A percentile compares a stretch with the other conserved stretches of the same genome.
Evolutionary conservation across 73 alveolate species (phyloP).

Genomic region (Paramecium sexaurelia): DNA sequence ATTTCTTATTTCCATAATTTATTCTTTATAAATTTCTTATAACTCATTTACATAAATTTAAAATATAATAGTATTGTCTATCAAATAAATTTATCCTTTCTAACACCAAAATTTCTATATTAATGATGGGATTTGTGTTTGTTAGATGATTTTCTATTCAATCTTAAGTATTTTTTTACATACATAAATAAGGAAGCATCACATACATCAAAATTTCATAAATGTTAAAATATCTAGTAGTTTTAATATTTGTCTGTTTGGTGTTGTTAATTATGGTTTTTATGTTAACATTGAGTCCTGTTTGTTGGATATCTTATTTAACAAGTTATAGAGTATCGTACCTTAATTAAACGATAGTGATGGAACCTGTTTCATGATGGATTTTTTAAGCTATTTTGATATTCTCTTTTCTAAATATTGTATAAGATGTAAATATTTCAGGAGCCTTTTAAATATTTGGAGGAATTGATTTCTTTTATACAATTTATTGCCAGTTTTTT

Average conservation of each 20-base stretch:
- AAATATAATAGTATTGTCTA: too few relatives aligned
- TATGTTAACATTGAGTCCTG: neutral
- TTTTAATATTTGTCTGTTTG: neutral
- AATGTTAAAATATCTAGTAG: too few relatives aligned
- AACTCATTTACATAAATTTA: too few relatives aligned
- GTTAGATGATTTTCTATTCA: too few relatives aligned
- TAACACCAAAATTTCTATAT: too few relatives aligned
- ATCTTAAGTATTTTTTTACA: too few relatives aligned
- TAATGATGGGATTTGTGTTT: too few relatives aligned
- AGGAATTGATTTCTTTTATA: neutral
- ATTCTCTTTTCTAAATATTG: neutral
- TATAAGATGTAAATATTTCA: neutral
- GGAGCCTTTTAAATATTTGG: neutral
- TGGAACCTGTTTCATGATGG: constrained; percentile 21
- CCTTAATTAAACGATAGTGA: constrained; percentile 32
- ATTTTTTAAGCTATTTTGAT: neutral
- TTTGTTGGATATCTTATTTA: neutral
- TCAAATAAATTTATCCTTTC: too few relatives aligned
- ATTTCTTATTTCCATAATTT: too few relatives aligned
- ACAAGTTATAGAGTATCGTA: neutral
- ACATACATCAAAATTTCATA: too few relatives aligned
- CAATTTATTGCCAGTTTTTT: neutral
- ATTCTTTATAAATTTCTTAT: too few relatives aligned
- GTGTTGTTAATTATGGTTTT: neutral
- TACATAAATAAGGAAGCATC: too few relatives aligned